phyloP scores from a whole-genome alignment of 495 filamentous ascomycete genomes.

The Penicillium odoratum region DNA sequence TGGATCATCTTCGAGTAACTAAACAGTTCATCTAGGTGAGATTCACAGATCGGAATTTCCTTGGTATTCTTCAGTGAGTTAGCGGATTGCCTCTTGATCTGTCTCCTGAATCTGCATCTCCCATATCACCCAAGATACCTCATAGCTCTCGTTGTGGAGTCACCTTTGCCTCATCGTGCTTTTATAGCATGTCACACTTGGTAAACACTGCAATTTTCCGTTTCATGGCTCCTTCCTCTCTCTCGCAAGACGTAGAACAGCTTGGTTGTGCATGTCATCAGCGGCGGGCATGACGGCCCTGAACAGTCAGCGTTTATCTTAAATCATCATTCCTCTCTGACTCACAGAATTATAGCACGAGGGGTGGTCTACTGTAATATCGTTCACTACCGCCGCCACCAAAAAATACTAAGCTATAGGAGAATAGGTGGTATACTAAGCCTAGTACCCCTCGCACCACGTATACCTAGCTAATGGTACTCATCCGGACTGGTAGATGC shows the following conservation, averaged over 20 bases:
- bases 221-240: not conserved
- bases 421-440: no score
- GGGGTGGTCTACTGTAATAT: no score
- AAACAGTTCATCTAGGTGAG: not conserved
- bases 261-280: not conserved
- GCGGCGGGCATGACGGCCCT: not conserved
- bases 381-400: no score
- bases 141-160: not conserved
- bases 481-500: no score
- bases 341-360: not conserved
- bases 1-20: not conserved
- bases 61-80: not conserved
- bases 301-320: not conserved
- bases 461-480: no score
- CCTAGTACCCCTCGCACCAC: no score
- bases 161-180: not conserved
- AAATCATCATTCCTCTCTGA: not conserved
- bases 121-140: conserved; percentile 2
- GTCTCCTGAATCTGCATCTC: not conserved
- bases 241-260: not conserved
- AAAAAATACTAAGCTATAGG: no score
- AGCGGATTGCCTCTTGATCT: not conserved
- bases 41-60: not conserved
- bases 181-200: not conserved
- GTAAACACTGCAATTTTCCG: not conserved